Evolutionary conservation across 75 land plant genomes (phyloP), one percentile per base, ranked within the genome.

Genomic region (Pinus albicaulis): DNA sequence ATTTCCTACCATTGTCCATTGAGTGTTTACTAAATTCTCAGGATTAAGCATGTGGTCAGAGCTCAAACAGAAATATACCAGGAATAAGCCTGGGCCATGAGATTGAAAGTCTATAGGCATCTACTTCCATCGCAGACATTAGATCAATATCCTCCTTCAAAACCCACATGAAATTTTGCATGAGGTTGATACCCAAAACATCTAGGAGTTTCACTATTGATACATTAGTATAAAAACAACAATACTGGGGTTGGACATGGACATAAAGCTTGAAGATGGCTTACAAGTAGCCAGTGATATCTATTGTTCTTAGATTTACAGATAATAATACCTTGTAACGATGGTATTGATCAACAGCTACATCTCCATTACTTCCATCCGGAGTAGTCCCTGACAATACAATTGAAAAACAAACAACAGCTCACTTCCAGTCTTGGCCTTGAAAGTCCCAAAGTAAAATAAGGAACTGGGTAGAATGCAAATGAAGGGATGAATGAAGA

Each of bases 291-390:
- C 52, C 52, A 48, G 52, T 48, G 52, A 48, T 11, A 48, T 48
- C 11, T 48, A 48, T 48, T 48, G 52, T 8, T 48, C 52, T 48
- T 48, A 48, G 10, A 48, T 48, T 48, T 48, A 11, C 10, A 48
- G 10, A 48, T 48, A 48, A 10, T 15, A 3, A n/a, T 57, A 86
- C 93, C 93, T 91, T 89, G 62, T 86, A 91, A 6, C 74, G 82
- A 73, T 91, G 89, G 77, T 91, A 91, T 31, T 78, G 76, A 68
- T 91, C 91, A 20, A 77, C 69, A 17, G 91, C 91, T 4, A 86
- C 85, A 71, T 91, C 87, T 36, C 87, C 93, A 48, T 60, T 91
- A 68, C 78, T 76, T 1, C 59, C 23, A 76, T 88, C 91, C 12
- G 22, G 4, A n/a, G 58, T 75, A 6, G 12, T 60, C 44, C 80